Conservation (phyloP, 225 moss, liverwort and hornwort genomes). For the Physcomitrium patens region DNA sequence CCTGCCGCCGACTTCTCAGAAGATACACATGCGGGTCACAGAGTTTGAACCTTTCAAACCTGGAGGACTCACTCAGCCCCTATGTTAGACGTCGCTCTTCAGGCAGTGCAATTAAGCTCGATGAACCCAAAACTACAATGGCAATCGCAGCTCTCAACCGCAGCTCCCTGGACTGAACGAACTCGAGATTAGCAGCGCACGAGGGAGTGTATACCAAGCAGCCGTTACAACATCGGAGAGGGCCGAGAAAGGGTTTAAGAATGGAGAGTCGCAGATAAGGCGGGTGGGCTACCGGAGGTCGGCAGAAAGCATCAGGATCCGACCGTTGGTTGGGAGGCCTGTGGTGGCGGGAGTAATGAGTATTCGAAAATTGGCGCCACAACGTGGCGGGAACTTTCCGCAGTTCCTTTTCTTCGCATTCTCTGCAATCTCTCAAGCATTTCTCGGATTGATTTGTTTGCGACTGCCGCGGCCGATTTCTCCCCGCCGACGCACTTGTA, state of each 20-base stretch:
- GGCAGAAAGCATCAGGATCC: accelerated
- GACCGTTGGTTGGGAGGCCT: not conserved
- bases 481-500: too few species aligned
- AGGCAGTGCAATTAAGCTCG: too few species aligned
- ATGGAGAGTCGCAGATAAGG: slow-evolving; percentile 13
- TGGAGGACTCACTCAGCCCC: not conserved
- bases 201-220: not conserved
- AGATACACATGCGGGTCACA: too few species aligned
- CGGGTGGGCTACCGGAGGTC: not conserved
- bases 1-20: not conserved
- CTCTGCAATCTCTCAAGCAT: too few species aligned
- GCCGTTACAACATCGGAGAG: accelerated
- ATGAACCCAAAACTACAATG: accelerated
- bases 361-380: slow-evolving; percentile 44
- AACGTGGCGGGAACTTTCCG: slow-evolving; percentile 19
- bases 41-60: not conserved
- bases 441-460: too few species aligned
- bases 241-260: not conserved
- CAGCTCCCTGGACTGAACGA: too few species aligned
- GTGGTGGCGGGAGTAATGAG: slow-evolving; percentile 45
- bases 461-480: too few species aligned
- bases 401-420: too few species aligned
- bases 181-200: not conserved
- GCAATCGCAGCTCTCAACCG: not conserved
- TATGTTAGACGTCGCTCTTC: not conserved